Conservation (phyloP, 2,329 filamentous ascomycete genomes). For the Lasiodiplodia gonubiensis region DNA sequence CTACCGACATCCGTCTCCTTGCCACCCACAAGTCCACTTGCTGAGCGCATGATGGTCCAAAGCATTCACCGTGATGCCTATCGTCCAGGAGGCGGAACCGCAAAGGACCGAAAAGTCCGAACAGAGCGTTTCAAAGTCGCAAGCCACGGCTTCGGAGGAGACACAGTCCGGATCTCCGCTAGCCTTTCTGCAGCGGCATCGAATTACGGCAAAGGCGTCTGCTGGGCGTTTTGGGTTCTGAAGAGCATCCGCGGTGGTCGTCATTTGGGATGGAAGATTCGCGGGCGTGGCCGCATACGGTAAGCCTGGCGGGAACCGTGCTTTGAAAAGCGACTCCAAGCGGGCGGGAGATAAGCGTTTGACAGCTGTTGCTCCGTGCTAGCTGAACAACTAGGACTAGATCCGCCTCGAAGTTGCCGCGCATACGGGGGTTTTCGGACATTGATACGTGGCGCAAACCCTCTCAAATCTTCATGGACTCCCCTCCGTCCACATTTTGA, state of each 20-base stretch:
- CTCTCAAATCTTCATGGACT: neutral
- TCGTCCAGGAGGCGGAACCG: slow-evolving; percentile 10
- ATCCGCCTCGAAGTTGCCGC: neutral
- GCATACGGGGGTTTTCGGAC: neutral
- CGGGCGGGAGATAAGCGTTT: slow-evolving; percentile 15
- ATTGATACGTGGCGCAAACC: slow-evolving; percentile 3
- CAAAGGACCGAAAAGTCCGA: slow-evolving; percentile 18
- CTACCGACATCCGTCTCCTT: neutral
- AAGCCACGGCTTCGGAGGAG: neutral
- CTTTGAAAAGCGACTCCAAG: slow-evolving; percentile 5
- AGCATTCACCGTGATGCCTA: neutral
- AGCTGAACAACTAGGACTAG: neutral
- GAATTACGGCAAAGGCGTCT: neutral
- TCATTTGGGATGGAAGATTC: slow-evolving; percentile 3
- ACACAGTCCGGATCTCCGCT: neutral
- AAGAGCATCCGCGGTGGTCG: neutral
- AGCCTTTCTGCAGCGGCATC: neutral
- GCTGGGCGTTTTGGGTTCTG: slow-evolving; percentile 1
- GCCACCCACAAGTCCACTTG: neutral
- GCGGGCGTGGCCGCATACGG: neutral
- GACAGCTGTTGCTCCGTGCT: slow-evolving; percentile 14
- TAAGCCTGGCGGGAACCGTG: slow-evolving; percentile 15
- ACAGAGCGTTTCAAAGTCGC: neutral
- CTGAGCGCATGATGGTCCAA: slow-evolving; percentile 11
- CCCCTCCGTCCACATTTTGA: neutral